Conservation (phyloP, 345 rosid species). For the Clarkia xantiana region DNA sequence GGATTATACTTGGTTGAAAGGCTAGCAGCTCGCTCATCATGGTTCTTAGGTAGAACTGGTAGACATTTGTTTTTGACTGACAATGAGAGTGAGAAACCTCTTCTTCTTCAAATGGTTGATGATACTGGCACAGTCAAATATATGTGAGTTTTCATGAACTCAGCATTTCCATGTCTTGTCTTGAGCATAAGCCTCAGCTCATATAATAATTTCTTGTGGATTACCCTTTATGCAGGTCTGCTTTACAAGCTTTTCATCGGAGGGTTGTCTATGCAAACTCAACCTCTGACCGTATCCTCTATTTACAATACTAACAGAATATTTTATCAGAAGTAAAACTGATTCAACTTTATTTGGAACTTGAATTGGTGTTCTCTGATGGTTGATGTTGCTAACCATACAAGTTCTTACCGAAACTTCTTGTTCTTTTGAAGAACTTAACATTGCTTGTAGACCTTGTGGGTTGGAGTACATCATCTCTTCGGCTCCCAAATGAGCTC, state of each 20-base stretch:
- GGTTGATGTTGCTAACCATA: no score
- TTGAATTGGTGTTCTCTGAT: no score
- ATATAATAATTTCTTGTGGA: no score
- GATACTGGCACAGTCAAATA: constrained; percentile 61
- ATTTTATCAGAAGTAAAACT: no score
- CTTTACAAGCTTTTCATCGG: constrained; percentile 60
- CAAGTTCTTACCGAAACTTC: no score
- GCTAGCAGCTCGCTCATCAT: constrained; percentile 33
- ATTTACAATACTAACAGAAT: no score
- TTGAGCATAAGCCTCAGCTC: no score
- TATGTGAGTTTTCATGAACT: constrained; percentile 39
- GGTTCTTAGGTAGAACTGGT: constrained; percentile 75
- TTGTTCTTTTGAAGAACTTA: constrained; percentile 26
- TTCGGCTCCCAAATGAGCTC: constrained; percentile 43
- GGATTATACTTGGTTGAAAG: constrained; percentile 59
- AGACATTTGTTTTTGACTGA: constrained; percentile 74
- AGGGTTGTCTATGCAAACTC: constrained; percentile 75
- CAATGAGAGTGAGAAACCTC: constrained; percentile 38
- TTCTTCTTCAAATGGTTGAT: constrained; percentile 60
- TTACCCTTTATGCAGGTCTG: constrained; percentile 36
- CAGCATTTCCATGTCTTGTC: neutral
- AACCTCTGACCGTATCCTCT: constrained; percentile 68
- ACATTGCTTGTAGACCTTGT: constrained; percentile 49
- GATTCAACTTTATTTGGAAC: no score
- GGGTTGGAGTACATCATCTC: constrained; percentile 93